Evolutionary conservation across 805 yeast genomes (phyloP), one percentile per base, ranked within the genome.

Genomic region (Candida ponderosae): DNA sequence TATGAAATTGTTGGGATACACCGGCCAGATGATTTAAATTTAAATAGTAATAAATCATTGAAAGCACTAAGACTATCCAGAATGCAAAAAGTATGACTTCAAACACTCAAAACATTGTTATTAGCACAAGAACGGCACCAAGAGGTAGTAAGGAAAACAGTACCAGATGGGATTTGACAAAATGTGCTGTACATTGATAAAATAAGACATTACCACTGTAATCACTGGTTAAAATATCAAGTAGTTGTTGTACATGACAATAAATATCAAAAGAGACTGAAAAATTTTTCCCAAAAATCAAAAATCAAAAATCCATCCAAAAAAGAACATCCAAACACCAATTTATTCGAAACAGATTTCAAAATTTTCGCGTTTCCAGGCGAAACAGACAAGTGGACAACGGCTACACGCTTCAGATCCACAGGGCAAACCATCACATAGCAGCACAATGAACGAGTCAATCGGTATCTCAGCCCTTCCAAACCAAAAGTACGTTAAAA

Each of bases 111-210:
- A 16, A 20, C 51, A 23, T 59, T 50, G 39, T 44, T 63, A 41
- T 64, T 37, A 57, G 70, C 68, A 64, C 68, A 56, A 61, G 48
- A 50, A 54, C 68, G 69, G 69, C 69, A 58, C 69, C 66, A 56
- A 53, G 49, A 53, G 60, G 56, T 46, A 56, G 62, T 45, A 39
- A 47, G 30, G 31, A 48, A 23, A 33, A 42, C 45, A 50, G 42
- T 44, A 47, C 50, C 57, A 53, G 28, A 42, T 48, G 65, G 68
- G 65, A 63, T 64, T 64, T 63, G 69, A 64, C 69, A 50, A 55
- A 39, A 55, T 61, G 68, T 63, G 68, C 69, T 56, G 36, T 9
- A 32, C 10, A 21, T 21, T 21, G 24, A 8, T 24, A 24, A n/a
- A n/a, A n/a, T n/a, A n/a, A n/a, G n/a, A n/a, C 11, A 11, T 2